A percentile compares a stretch with the other conserved stretches of the same genome.
These are phyloP conservation scores for Fusarium sp. DNA, from an alignment of 2,329 filamentous ascomycete genomes.

Conservation along the genomic window DNA sequence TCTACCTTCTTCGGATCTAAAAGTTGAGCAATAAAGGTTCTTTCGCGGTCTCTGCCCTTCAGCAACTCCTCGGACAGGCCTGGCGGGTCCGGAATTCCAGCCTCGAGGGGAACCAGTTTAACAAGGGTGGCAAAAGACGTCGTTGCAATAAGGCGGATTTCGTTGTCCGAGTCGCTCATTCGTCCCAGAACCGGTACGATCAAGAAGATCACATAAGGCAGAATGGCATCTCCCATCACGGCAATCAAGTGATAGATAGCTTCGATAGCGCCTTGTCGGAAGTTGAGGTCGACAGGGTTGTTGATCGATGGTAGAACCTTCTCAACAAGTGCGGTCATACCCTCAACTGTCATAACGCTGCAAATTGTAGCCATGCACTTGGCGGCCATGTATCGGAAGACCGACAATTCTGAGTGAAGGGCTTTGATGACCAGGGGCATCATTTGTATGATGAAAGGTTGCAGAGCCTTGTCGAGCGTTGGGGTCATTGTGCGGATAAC, in stretches of 20 bases:
- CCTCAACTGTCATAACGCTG: constrained; percentile 93
- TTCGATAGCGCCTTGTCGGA: constrained; percentile 93
- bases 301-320: constrained; percentile 91
- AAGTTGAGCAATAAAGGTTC: constrained; percentile 96
- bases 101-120: constrained; percentile 95
- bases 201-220: constrained; percentile 98
- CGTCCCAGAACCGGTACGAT: constrained; percentile 96
- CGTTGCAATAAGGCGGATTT: constrained; percentile 92
- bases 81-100: constrained; percentile 95
- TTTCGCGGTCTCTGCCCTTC: constrained; percentile 89
- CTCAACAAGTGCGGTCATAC: constrained; percentile 95
- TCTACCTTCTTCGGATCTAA: constrained; percentile 98
- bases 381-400: constrained; percentile 95
- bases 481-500: constrained; percentile 92
- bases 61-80: constrained; percentile 90
- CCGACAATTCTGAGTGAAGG: constrained; percentile 86
- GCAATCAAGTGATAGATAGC: constrained; percentile 97
- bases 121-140: constrained; percentile 97
- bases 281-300: constrained; percentile 88
- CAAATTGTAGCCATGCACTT: constrained; percentile 98
- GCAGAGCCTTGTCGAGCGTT: constrained; percentile 80
- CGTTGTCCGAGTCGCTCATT: constrained; percentile 98
- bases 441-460: constrained; percentile 83
- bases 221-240: constrained; percentile 95
- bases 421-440: constrained; percentile 89